Base-by-base conservation (phyloP, 768 basidiomycete species). In the Leucogyrophana mollusca region DNA sequence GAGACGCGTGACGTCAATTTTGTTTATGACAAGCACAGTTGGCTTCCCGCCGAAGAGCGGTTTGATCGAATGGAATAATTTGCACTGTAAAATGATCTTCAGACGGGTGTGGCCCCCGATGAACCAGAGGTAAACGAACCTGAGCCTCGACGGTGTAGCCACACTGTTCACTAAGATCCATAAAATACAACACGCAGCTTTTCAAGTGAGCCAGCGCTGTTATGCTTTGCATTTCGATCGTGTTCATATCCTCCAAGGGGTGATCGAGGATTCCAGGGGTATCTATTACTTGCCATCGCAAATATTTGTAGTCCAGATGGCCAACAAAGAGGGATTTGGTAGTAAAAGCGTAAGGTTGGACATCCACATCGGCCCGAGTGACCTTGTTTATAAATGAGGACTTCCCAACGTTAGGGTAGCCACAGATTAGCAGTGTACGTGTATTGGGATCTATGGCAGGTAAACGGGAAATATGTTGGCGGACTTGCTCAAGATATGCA, bases 381-480 rank as follows among this genome's bases (percentile, higher is more conserved):
- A 99, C 92, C 70, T 98, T 98, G 84, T 99, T 99, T 59, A 99
- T 94, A 69, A 99, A 99, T 18, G 93, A 95, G 11, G 94, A 96
- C 73, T 99, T 99, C 46, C 96, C 96, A 63, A 99, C 96, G 65
- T 99, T 99, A 14, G 96, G 96, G 71, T 98, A 99, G 45, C 96
- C 96, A 61, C 96, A 98, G 58, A 99, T 90, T 53, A 99, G 82
- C 50, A 99, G 86, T 0, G 96, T 99, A 42, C 96, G 86, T 17
- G 96, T 97, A 69, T 92, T 97, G 21, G 96, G 96, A 64, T 99
- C 95, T 69, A 99, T 98, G 17, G 91, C 84, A 22, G 96, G 96
- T 38, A 99, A 83, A 82, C 96, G 94, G 33, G 92, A 94, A 57
- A 99, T 94, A 66, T 99, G 96, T 73, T 99, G 96, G 43, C 96